These are phyloP conservation scores for Lachnellula subtilissima DNA, from an alignment of 2,329 filamentous ascomycete genomes.

Conservation along the genomic window DNA sequence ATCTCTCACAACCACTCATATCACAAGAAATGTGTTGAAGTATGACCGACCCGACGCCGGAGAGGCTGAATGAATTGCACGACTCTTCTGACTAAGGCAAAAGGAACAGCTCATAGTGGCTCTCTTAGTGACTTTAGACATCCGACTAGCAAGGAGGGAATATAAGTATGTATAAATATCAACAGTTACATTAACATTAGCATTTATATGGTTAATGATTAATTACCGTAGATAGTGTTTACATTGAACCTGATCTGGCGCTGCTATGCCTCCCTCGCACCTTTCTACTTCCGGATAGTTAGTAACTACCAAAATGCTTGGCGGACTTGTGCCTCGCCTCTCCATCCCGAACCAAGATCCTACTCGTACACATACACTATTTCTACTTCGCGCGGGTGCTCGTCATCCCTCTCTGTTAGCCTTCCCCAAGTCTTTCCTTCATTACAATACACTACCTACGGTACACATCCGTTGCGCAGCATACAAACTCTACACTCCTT, in stretches of 20 bases:
- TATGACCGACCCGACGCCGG: background rate
- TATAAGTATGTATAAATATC: too few species aligned
- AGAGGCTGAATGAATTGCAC: background rate
- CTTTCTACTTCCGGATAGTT: background rate
- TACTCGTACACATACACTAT: background rate
- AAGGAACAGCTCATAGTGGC: background rate
- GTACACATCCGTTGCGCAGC: background rate
- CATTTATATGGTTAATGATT: background rate
- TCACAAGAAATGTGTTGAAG: background rate
- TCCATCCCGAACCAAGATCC: background rate
- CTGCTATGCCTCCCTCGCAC: background rate
- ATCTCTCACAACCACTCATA: background rate
- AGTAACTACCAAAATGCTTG: background rate
- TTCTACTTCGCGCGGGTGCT: background rate
- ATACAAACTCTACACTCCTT: background rate
- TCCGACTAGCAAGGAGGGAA: too few species aligned
- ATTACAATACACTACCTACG: background rate
- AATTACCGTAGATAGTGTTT: background rate
- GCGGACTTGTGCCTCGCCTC: background rate
- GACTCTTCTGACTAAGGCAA: background rate
- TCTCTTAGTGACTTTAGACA: too few species aligned
- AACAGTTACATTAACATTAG: background rate
- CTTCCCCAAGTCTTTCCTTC: background rate
- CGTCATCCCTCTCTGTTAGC: background rate
- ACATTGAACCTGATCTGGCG: background rate